Conservation (phyloP, 1,284 basidiomycete genomes). For the Microbotryomycetes sp. region DNA sequence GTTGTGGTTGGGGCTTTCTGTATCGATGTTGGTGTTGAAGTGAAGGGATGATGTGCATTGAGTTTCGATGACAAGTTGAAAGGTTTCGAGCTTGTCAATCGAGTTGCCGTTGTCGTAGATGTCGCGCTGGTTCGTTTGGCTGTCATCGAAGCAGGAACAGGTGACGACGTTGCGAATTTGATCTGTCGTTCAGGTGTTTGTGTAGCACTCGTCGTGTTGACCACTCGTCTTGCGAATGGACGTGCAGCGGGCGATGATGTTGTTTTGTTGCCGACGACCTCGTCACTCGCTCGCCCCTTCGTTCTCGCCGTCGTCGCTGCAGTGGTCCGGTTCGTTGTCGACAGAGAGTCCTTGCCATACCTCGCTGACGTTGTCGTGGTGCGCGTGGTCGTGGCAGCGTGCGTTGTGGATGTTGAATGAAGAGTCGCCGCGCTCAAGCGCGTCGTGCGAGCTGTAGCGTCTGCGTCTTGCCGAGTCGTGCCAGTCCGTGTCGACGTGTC, state of each 20-base stretch:
- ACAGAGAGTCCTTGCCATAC: background rate
- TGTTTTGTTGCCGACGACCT: background rate
- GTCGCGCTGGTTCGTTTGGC: background rate
- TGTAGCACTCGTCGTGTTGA: too few relatives aligned
- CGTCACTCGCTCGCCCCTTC: background rate
- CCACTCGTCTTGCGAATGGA: too few relatives aligned
- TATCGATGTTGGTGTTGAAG: background rate
- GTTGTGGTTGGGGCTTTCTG: background rate
- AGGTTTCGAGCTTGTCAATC: background rate
- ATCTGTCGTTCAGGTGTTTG: too few relatives aligned
- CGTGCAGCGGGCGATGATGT: background rate
- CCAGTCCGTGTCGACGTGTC: background rate
- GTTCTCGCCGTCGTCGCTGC: background rate
- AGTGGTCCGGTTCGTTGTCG: background rate
- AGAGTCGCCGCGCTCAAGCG: constrained; percentile 1
- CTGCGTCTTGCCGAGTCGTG: too few relatives aligned
- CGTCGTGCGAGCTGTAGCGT: background rate
- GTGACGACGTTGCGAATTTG: background rate
- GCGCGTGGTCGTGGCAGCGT: too few relatives aligned
- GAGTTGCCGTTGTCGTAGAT: background rate
- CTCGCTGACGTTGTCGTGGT: background rate
- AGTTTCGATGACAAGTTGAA: background rate
- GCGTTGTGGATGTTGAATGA: background rate
- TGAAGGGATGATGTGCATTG: background rate
- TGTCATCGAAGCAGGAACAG: background rate